phyloP scores from a whole-genome alignment of 2,329 filamentous ascomycete species.

The Aureobasidium sp. region DNA sequence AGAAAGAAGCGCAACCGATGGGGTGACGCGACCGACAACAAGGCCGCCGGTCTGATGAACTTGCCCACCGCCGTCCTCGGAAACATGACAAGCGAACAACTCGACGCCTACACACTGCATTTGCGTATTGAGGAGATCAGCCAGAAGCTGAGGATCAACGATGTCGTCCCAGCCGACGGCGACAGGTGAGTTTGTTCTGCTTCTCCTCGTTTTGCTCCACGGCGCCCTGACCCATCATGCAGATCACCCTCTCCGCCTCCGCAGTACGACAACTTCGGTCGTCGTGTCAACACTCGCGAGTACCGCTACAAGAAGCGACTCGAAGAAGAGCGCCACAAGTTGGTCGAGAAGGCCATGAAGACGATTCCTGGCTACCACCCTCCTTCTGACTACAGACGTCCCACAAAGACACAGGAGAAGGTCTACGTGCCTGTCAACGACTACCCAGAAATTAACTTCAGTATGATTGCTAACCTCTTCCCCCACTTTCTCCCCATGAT shows the following conservation, averaged over 20 bases:
- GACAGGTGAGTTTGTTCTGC: conserved; percentile 62
- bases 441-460: conserved; percentile 99
- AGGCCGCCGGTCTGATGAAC: conserved; percentile 95
- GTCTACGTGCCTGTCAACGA: conserved; percentile 99
- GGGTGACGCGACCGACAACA: conserved; percentile 96
- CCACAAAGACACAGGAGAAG: conserved; percentile 99
- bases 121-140: conserved; percentile 98
- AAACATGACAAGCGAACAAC: conserved; percentile 96
- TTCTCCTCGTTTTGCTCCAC: neutral
- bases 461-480: conserved; percentile 97
- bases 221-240: conserved; percentile 8
- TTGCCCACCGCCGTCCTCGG: conserved; percentile 92
- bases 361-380: conserved; percentile 99
- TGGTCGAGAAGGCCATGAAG: conserved; percentile 99
- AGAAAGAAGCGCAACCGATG: conserved; percentile 98
- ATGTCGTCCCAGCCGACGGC: conserved; percentile 93
- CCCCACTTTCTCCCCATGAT: conserved; percentile 23
- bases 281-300: conserved; percentile 98
- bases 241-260: conserved; percentile 93
- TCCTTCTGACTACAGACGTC: conserved; percentile 94
- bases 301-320: conserved; percentile 96
- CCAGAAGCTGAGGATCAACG: conserved; percentile 97
- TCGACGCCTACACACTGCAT: conserved; percentile 94
- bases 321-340: conserved; percentile 96
- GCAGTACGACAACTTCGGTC: conserved; percentile 98